Conservation (phyloP, 1,284 basidiomycete genomes). For the Agroathelia rolfsii region DNA sequence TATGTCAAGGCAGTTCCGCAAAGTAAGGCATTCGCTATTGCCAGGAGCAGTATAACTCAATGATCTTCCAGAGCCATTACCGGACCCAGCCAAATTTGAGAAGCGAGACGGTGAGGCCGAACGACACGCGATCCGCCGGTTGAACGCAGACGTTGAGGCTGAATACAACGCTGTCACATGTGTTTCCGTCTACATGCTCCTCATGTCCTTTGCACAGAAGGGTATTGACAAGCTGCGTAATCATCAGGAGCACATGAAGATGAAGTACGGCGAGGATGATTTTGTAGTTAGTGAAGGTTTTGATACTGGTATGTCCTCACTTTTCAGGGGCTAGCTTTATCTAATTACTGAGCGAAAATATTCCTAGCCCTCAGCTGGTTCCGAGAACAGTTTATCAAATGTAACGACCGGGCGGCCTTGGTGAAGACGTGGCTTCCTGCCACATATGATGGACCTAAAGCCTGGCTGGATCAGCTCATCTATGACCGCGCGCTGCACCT, state of each 20-base stretch:
- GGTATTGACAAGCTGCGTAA: slow-evolving; percentile 73
- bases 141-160: slow-evolving; percentile 62
- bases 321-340: slow-evolving; percentile 2
- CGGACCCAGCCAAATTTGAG: slow-evolving; percentile 62
- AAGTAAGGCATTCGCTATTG: slow-evolving; percentile 35
- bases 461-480: slow-evolving; percentile 72
- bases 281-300: slow-evolving; percentile 67
- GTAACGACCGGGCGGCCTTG: slow-evolving; percentile 61
- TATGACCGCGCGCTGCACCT: slow-evolving; percentile 69
- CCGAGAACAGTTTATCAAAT: slow-evolving; percentile 69
- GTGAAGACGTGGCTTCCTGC: slow-evolving; percentile 78
- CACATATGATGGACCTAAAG: slow-evolving; percentile 60
- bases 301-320: slow-evolving; percentile 50
- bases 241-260: slow-evolving; percentile 65
- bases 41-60: slow-evolving; percentile 3
- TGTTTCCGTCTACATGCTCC: slow-evolving; percentile 86
- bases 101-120: slow-evolving; percentile 66
- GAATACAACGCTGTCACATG: slow-evolving; percentile 76
- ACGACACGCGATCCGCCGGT: slow-evolving; percentile 51
- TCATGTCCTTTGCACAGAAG: slow-evolving; percentile 87
- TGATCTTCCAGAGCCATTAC: slow-evolving; percentile 48
- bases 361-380: slow-evolving; percentile 60
- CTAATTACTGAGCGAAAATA: slow-evolving; percentile 4
- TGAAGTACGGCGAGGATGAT: slow-evolving; percentile 65
- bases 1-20: slow-evolving; percentile 69